Base-by-base conservation (phyloP, 345 rosid species). In the Gossypium herbaceum region DNA sequence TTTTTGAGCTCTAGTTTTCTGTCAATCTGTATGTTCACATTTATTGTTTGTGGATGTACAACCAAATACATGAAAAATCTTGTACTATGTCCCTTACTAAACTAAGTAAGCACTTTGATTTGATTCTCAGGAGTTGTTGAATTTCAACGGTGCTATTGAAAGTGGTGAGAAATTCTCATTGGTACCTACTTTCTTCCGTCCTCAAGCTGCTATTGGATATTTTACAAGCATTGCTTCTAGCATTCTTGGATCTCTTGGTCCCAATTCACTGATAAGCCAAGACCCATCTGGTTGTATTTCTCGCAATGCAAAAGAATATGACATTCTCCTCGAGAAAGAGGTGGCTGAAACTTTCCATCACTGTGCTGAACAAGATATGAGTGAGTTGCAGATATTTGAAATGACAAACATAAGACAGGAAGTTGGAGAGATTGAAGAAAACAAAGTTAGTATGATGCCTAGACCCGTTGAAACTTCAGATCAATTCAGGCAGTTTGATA, bases 141-240 rank as follows among this genome's bases (percentile, higher is more conserved):
- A 66, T 76, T 84, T 82, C 5, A 68, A 63, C 73, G 65, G 68
- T 73, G 78, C 34, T 73, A 84, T 65, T 41, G 87, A 85, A 78
- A 81, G 74, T 73, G 24, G 69, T 73, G 71, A 75, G 73, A 81
- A 71, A 73, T 75, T 58, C 74, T 71, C 79, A n/a, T 77, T 75
- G 74, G 82, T 73, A 34, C 81, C 72, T 74, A 78, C 82, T 70
- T 82, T 79, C 73, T 88, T 81, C 79, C 81, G 78, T 81, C 89
- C 93, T 64, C 88, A 73, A 78, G 87, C 85, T 80, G 89, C 94
- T 61, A 55, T 91, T 75, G 92, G 91, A 74, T 85, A 91, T 83
- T 85, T 94, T 76, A 76, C 79, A 16, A 85, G 86, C 79, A 84
- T 88, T 78, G 86, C 82, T 22, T 79, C 81, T 27, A 79, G 87